Evolutionary conservation across 805 yeast species (phyloP), one percentile per base, ranked within the genome.

Genomic region (Metschnikowia santaceciliae): DNA sequence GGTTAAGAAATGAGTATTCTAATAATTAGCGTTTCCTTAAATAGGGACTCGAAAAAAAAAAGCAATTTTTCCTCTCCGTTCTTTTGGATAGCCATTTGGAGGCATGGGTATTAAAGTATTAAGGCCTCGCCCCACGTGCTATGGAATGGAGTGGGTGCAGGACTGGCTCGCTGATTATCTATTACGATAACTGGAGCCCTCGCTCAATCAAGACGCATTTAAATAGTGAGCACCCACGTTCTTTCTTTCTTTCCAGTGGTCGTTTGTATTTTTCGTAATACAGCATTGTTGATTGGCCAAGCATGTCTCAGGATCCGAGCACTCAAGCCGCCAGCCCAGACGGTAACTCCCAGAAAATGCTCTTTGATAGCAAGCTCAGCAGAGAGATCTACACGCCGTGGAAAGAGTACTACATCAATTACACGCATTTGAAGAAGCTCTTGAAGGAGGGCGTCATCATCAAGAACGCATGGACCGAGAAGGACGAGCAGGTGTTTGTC

Each of bases 321-420:
- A 19, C 32, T 3, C 37, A 10, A n/a, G 4, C 32, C 23, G n/a
- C 32, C 33, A 14, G 13, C 32, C 6, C 41, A 2, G 20, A 34
- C 7, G 36, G 26, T 14, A 32, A 45, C 15, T 11, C 42, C 19
- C 51, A 33, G 48, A 63, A 61, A 43, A 90, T 94, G 98, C 71
- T 92, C 49, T 92, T 92, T 64, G 96, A 96, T 48, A 88, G 81
- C 46, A 89, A 88, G 64, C 76, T 92, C 50, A 84, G 85, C 48
- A 83, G 81, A 57, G 97, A 91, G 66, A 81, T 82, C 34, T 90
- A 87, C 69, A 82, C 83, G 42, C 96, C 97, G 1, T 92, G 99
- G 99, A 86, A 81, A 66, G 79, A 77, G 32, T 77, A 82, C 62
- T 88, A 87, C 64, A 77, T 88, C 53, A 73, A 80, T 62, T 88